A percentile compares a stretch with the other conserved stretches of the same genome.
These are phyloP conservation scores for Phytophthora tubulina DNA, from an alignment of 352 stramenopile genomes.

Conservation along the genomic window DNA sequence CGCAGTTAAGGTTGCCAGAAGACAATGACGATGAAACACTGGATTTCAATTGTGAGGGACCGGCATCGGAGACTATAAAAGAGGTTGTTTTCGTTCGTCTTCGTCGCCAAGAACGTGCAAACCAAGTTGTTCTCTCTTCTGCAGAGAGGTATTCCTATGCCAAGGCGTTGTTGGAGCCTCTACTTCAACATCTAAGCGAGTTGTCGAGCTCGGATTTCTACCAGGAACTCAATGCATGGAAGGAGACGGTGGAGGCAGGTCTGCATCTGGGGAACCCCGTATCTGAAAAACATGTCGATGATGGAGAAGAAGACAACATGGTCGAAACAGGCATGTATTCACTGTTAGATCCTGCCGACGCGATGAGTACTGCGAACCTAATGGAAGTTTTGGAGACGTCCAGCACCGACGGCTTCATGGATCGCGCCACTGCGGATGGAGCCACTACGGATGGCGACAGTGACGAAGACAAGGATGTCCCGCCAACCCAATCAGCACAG, in stretches of 20 bases:
- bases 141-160: constrained; percentile 17
- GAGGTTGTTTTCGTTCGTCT: constrained; percentile 21
- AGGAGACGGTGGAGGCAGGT: constrained; percentile 16
- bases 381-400: constrained; percentile 6
- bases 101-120: constrained; percentile 11
- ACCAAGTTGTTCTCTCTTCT: constrained; percentile 17
- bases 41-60: no score
- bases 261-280: background rate
- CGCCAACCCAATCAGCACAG: background rate
- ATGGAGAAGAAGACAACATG: background rate
- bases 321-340: background rate
- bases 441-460: background rate
- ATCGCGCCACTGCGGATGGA: background rate
- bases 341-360: constrained; percentile 2
- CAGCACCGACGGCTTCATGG: background rate
- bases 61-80: background rate
- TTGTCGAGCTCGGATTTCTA: constrained; percentile 18
- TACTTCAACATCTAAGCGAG: constrained; percentile 15
- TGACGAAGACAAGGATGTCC: no score
- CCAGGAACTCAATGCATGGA: constrained; percentile 5
- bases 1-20: background rate
- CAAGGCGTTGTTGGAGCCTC: constrained; percentile 21
- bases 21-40: background rate
- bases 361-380: constrained; percentile 4
- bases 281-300: background rate